Percentiles rank a stretch among this genome's conserved stretches.
Evolutionary conservation across 2,329 filamentous ascomycete genomes (phyloP).

Genomic region (Phyllosticta citrichinensis): DNA sequence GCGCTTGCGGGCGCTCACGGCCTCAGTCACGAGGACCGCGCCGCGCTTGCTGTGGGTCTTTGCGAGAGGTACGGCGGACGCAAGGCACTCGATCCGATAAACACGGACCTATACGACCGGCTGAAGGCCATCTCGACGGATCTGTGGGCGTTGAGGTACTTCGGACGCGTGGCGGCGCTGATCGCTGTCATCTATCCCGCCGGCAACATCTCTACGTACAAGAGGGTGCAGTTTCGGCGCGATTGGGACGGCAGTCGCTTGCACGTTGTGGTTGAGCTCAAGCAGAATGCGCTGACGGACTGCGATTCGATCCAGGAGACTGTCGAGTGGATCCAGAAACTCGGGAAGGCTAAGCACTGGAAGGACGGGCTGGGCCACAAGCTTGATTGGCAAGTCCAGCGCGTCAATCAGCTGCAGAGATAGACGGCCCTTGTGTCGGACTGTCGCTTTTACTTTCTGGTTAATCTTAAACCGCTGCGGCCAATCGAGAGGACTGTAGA

Average conservation of each 20-base stretch:
- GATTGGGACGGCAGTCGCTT: conserved; percentile 14
- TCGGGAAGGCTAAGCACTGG: conserved; percentile 33
- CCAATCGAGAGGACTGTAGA: too few species aligned
- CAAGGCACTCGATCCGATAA: conserved; percentile 45
- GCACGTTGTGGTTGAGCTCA: neutral
- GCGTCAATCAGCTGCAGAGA: neutral
- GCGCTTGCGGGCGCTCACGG: conserved; percentile 60
- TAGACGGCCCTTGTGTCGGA: neutral
- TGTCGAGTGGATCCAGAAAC: conserved; percentile 24
- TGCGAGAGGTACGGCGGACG: conserved; percentile 63
- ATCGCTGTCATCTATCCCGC: conserved; percentile 52
- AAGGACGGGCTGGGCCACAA: neutral
- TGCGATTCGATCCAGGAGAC: conserved; percentile 22
- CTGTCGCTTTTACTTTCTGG: too few species aligned
- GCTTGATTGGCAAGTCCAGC: neutral
- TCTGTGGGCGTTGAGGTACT: conserved; percentile 58
- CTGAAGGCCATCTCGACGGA: conserved; percentile 42
- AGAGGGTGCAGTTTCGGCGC: conserved; percentile 20
- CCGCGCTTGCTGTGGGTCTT: conserved; percentile 59
- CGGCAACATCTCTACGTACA: conserved; percentile 31
- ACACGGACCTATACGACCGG: conserved; percentile 44
- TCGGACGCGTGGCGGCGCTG: conserved; percentile 50
- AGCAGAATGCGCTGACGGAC: conserved; percentile 20
- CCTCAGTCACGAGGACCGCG: conserved; percentile 61
- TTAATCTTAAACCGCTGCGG: too few species aligned